A percentile compares a stretch with the other conserved stretches of the same genome.
Conservation (phyloP, 2,329 filamentous ascomycete species). For the Fusarium ambrosium region DNA sequence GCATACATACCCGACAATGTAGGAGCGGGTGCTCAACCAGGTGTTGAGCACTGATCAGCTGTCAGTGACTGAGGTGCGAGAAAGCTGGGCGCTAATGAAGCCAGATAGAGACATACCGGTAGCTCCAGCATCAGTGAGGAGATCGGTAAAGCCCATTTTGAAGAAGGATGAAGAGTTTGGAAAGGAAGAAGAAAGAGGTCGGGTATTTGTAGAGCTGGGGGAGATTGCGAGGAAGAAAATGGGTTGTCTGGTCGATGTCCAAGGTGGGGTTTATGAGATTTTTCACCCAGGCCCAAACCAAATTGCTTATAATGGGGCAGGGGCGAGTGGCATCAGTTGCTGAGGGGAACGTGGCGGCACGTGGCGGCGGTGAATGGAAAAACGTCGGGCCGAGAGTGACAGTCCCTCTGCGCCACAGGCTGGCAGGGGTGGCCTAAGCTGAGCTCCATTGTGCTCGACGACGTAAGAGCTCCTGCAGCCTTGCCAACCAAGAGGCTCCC, state of each 20-base stretch:
- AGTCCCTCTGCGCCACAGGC: constrained; percentile 12
- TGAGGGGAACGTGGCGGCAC: constrained; percentile 40
- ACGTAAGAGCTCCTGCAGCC: constrained; percentile 58
- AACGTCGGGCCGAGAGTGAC: constrained; percentile 29
- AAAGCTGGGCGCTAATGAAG: constrained; percentile 44
- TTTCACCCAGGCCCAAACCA: constrained; percentile 46
- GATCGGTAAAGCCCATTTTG: constrained; percentile 79
- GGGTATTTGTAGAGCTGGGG: constrained; percentile 49
- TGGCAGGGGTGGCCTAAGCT: constrained; percentile 10
- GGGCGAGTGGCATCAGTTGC: constrained; percentile 31
- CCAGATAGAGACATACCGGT: constrained; percentile 52
- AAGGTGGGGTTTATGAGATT: constrained; percentile 59
- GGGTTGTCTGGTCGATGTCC: constrained; percentile 55
- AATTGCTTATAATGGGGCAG: constrained; percentile 46
- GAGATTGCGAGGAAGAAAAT: constrained; percentile 50
- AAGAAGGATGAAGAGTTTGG: constrained; percentile 48
- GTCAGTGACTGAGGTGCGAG: constrained; percentile 51
- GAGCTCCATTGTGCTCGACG: constrained; percentile 50
- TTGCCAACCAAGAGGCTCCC: constrained; percentile 39
- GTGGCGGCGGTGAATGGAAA: constrained; percentile 36
- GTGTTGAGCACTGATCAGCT: constrained; percentile 73
- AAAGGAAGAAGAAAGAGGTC: constrained; percentile 42
- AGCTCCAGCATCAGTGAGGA: constrained; percentile 75
- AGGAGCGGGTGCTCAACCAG: constrained; percentile 82
- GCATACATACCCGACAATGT: constrained; percentile 82